Evolutionary conservation across 495 filamentous ascomycete genomes (phyloP).

Genomic region (Neurospora sp.): DNA sequence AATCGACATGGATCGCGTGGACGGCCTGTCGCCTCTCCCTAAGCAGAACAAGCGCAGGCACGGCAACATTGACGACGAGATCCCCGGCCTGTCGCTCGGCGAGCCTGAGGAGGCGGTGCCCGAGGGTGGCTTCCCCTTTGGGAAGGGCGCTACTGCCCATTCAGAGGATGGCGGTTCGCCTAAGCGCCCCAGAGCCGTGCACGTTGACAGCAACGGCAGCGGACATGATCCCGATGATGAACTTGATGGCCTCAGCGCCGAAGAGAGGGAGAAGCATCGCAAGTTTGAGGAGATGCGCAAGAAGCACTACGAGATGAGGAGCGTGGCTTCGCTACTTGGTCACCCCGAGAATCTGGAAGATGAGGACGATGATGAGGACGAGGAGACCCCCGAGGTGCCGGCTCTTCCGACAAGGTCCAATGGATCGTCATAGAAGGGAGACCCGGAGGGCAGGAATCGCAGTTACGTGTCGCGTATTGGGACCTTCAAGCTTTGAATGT

Average conservation of each 20-base stretch:
- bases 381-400: slow-evolving; percentile 14
- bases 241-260: slow-evolving; percentile 51
- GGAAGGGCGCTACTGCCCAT: background rate
- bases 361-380: slow-evolving; percentile 18
- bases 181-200: slow-evolving; percentile 51
- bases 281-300: slow-evolving; percentile 85
- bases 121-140: slow-evolving; percentile 29
- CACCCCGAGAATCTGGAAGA: slow-evolving; percentile 45
- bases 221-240: slow-evolving; percentile 46
- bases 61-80: slow-evolving; percentile 49
- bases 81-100: slow-evolving; percentile 86
- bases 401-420: slow-evolving; percentile 22
- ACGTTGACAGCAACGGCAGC: slow-evolving; percentile 48
- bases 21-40: slow-evolving; percentile 18
- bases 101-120: slow-evolving; percentile 72
- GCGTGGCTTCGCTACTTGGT: slow-evolving; percentile 80
- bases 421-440: slow-evolving; percentile 10
- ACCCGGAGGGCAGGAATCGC: background rate
- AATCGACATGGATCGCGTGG: slow-evolving; percentile 25
- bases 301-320: slow-evolving; percentile 97
- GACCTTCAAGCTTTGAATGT: background rate
- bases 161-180: background rate
- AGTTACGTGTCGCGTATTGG: background rate
- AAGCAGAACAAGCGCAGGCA: slow-evolving; percentile 3
- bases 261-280: slow-evolving; percentile 80